Evolutionary conservation across 202 grass and related monocot genomes (phyloP), one percentile per base, ranked within the genome.

Genomic region (Zoysia matrella): DNA sequence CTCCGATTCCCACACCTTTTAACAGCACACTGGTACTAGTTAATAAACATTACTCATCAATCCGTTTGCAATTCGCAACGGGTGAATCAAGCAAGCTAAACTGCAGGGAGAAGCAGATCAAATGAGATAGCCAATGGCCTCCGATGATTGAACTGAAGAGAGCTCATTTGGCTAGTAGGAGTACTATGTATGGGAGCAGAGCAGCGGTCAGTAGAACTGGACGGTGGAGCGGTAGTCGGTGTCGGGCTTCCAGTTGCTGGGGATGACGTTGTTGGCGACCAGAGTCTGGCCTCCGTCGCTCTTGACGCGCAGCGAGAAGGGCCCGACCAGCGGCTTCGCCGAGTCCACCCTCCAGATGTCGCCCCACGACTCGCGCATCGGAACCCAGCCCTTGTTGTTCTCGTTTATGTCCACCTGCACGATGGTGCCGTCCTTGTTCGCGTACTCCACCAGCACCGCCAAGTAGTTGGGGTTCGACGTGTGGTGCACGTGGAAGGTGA

Each of bases 401-500:
- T 88, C 65, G 69, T 80, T 89, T 49, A 96, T 54, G 72, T 96
- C 90, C 22, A 92, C 79, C 68, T 86, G 50, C 41, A 73, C 60
- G 16, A 93, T 57, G 69, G 90, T 86, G 45, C 93, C 93, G 77
- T 96, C 90, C 44, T 85, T 85, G 70, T 81, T 65, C 55, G 65
- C 83, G 72, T 85, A 92, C 83, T 91, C 77, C 7, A 96, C 69
- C 1, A 96, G 49, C 74, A 96, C 86, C 10, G 93, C 93, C 3
- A 96, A 54, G 81, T 96, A 96, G 57, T 84, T 84, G 36, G 88
- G 69, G 88, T 96, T 93, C 7, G 93, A 90, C 0, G 83, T 88
- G 0, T 76, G 69, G 44, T 91, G 86, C 0, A 96, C 61, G 66
- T 50, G 68, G 88, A 97, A 93, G 74, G 64, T 81, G 41, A 97